Evolutionary conservation across 768 basidiomycete species (phyloP), one percentile per base, ranked within the genome.

Genomic region (Macrolepiota dolichaula): DNA sequence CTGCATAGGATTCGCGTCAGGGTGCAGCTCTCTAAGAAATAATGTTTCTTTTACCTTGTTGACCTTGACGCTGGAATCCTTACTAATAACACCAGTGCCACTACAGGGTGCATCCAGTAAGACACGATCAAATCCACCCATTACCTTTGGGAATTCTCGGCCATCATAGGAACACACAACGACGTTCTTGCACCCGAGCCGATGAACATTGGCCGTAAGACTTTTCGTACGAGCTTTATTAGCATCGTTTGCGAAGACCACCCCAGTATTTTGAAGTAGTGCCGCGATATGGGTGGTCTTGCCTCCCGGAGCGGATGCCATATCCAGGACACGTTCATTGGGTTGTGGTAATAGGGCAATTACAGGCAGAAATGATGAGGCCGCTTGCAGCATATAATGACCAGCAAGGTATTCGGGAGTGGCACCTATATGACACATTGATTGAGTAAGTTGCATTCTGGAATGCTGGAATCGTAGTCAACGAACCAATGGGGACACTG

Each of bases 331-430:
- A 11, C 96, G 90, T 70, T 98, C 97, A 62, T 92, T 85, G 1
- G 94, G 94, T 69, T 96, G 91, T 4, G 97, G 97, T 25, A 85
- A 80, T 40, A 99, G 88, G 3, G 97, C 94, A 64, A 98, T 96
- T 69, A 98, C 97, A 57, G 97, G 97, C n/a, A 99, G 84, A 82
- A 99, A 98, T 0, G 97, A 98, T 4, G 95, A 96, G 11, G 97
- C 97, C 5, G 97, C 94, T 79, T 99, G 97, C 25, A 98, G 90
- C 93, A 99, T 98, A 76, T 99, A 99, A 72, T 99, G 96, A 2
- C 97, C 97, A 0, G 97, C 95, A 40, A 99, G 86, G 75, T 99
- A 99, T 77, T 99, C 97, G 11, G 97, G 97, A 1, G 97, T 98
- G 5, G 97, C 97, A 72, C 59, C 59, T 61, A 15, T 19, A n/a